Evolutionary conservation across 148 eudicot genomes (phyloP), one percentile per base, ranked within the genome.

Genomic region (Oxyria digyna): DNA sequence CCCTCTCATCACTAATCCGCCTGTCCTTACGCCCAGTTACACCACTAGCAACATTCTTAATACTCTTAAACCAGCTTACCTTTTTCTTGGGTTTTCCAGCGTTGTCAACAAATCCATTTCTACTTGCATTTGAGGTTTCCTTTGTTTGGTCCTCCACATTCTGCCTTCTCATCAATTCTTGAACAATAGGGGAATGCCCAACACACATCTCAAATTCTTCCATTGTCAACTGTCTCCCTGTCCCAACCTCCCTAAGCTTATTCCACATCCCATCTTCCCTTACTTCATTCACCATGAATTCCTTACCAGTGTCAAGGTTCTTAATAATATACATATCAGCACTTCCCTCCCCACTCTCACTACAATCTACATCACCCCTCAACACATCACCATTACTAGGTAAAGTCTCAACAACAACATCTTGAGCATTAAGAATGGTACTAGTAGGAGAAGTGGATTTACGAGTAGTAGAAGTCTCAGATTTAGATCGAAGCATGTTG

Each of bases 121-220:
- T 18, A 59, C 29, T 59, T 29, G 65, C 65, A 59, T 31, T 38
- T 26, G 65, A 59, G 6, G 8, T 29, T 29, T 59, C 71, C 72
- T 67, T 73, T 13, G 67, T 77, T 84, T 50, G 85, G 33, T 86
- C 87, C 82, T 89, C 91, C 31, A 85, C 91, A 81, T 85, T 93
- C 72, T 89, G 98, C 70, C 98, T 75, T 66, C 98, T 87, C 98
- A 93, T 87, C 42, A 93, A 67, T 74, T 93, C 98, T 67, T 87
- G 98, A 54, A 93, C 96, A 46, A 93, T 93, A 0, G 98, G 98
- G 0, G 98, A 93, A 72, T 91, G 93, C 65, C 98, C 98, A 0
- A 93, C 85, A 67, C 81, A 80, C 83, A 83, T 87, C 79, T 93
- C 88, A 67, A 89, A 90, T 79, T 93, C 98, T 76, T 93, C 98